These are phyloP conservation scores for Aspergillus tanneri DNA, from an alignment of 2,329 filamentous ascomycete species.

Conservation along the genomic window DNA sequence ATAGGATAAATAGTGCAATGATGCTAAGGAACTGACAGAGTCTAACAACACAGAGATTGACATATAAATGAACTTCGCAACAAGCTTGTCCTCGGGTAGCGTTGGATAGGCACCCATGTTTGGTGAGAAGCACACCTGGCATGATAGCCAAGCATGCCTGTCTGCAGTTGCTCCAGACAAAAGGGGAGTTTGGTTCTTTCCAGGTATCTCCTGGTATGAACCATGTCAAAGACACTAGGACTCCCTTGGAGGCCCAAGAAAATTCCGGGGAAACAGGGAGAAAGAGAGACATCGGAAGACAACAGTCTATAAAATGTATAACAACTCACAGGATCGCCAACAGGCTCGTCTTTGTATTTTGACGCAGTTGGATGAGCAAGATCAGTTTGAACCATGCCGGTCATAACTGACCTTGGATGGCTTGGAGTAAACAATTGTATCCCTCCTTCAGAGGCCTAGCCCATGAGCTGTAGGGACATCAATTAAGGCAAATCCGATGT, in stretches of 20 bases:
- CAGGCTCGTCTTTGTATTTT: slow-evolving; percentile 51
- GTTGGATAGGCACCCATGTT: background rate
- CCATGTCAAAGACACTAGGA: slow-evolving; percentile 17
- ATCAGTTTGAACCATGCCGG: slow-evolving; percentile 46
- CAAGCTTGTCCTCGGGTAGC: background rate
- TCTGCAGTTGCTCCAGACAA: background rate
- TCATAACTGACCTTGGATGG: slow-evolving; percentile 37
- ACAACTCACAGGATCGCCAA: slow-evolving; percentile 50
- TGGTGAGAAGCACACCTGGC: background rate
- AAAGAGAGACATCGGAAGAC: slow-evolving; percentile 11
- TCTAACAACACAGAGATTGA: background rate
- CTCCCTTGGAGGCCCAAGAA: slow-evolving; percentile 13
- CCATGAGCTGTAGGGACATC: slow-evolving; percentile 5
- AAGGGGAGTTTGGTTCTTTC: slow-evolving; percentile 1
- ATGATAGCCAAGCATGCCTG: background rate
- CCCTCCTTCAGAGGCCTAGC: background rate
- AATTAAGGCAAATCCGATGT: slow-evolving; percentile 15
- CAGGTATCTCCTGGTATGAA: slow-evolving; percentile 11
- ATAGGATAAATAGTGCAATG: background rate
- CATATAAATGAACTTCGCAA: background rate
- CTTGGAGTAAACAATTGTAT: slow-evolving; percentile 17
- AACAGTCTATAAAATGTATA: slow-evolving; percentile 16
- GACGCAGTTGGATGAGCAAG: slow-evolving; percentile 37
- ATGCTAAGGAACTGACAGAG: background rate
- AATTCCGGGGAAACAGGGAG: background rate